Evolutionary conservation across 2,329 filamentous ascomycete species (phyloP), one percentile per base, ranked within the genome.

Genomic region (Fusarium austroafricanum): DNA sequence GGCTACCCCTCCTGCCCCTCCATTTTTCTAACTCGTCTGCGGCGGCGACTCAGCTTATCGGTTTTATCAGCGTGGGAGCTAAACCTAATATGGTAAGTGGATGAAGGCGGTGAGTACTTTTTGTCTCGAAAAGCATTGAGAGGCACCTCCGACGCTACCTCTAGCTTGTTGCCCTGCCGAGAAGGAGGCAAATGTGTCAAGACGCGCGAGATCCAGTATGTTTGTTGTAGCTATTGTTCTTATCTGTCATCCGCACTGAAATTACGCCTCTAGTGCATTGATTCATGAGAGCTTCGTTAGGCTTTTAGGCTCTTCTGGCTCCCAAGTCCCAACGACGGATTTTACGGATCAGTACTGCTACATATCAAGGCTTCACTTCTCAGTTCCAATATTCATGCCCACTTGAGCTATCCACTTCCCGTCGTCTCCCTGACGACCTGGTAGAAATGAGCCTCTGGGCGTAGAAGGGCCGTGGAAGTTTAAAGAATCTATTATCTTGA

Each of bases 11-110:
- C 58, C 71, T 72, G 72, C 67, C 71, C 71, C 71, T 72, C 70
- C 68, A 61, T 37, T 61, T 61, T 62, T 72, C 71, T 46, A 55
- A 61, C 56, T 59, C 53, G 49, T 65, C 60, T 53, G 40, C 50
- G 55, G 44, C 45, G 56, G 58, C 73, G 73, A 76, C 70, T 73
- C 74, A 75, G 74, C 75, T 76, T 76, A 76, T 76, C 75, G 69
- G 33, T 61, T 73, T 74, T 75, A 76, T 76, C 74, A 75, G 55
- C 58, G 49, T 28, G 0, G 1, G 26, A 3, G 47, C 74, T 75
- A 74, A 54, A 6, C 74, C 61, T 12, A 11, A 56, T 60, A 14
- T 3, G 40, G 71, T 49, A 53, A 58, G 57, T 61, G 53, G 61
- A 54, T 60, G 57, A 76, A 60, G 70, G 74, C 74, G 74, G 73